Evolutionary conservation across 148 eudicot genomes (phyloP), one percentile per base, ranked within the genome.

Genomic region (Diospyros kaki): DNA sequence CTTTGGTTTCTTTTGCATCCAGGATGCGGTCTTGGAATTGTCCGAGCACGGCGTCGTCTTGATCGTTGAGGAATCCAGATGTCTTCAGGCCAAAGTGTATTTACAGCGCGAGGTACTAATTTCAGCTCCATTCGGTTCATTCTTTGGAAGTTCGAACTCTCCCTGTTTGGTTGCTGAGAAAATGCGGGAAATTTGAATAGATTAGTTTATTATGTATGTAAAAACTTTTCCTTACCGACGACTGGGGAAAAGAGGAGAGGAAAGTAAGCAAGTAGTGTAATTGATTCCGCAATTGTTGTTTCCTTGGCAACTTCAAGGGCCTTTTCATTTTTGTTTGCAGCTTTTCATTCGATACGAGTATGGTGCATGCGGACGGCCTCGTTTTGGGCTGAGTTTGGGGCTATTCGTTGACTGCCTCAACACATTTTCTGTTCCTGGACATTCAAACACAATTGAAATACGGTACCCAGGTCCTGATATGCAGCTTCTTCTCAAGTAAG

Each of bases 11-110:
- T 63, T 42, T 41, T 60, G n/a, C 43, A 10, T 60, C 4, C 71
- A 94, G 94, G 99, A 95, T 40, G 97, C 97, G 5, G 89, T 95
- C 42, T 79, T 95, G 73, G 99, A 95, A 69, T 80, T 95, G 46
- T 92, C 97, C 0, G 97, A 95, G 70, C 99, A 95, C 69, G 99
- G 99, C 9, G 82, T 95, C 28, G 93, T 93, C 58, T 80, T 95
- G 79, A 93, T 93, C 43, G 97, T 93, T 0, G 99, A 95, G 80
- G 99, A 93, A 60, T 84, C 97, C 18, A 83, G 86, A 66, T 95
- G 99, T 75, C 93, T 95, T 79, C 99, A 95, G 80, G 99, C 99
- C 73, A 95, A 93, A 76, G 99, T 95, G 18, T 95, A 95, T 81
- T 91, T 95, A 18, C 94, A 95, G 73, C 85, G 88, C 52, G 99